Percentiles rank a stretch among this genome's conserved stretches.
These are phyloP conservation scores for Aspergillus ibericus DNA, from an alignment of 2,329 filamentous ascomycete species.

Conservation along the genomic window DNA sequence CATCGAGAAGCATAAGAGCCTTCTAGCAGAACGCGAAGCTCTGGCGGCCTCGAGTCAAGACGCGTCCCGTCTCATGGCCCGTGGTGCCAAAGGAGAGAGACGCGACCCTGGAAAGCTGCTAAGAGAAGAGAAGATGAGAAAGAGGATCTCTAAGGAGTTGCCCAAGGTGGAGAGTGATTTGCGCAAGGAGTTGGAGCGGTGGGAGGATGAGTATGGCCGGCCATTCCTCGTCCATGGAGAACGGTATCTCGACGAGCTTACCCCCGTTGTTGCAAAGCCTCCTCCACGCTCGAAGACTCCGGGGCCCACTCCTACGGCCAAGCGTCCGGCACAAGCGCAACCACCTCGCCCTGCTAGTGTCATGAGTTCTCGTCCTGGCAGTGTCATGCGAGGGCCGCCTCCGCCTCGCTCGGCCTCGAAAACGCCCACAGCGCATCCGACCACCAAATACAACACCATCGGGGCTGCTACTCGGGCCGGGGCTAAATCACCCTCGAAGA, in stretches of 20 bases:
- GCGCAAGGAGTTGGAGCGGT: conserved; percentile 74
- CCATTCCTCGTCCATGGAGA: conserved; percentile 93
- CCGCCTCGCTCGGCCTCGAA: conserved; percentile 48
- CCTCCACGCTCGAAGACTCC: conserved; percentile 55
- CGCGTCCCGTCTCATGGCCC: conserved; percentile 86
- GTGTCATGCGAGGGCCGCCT: conserved; percentile 40
- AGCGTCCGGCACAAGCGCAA: conserved; percentile 15
- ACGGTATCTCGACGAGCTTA: conserved; percentile 82
- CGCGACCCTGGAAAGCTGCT: conserved; percentile 92
- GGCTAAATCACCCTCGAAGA: conserved; percentile 50
- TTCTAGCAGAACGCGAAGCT: conserved; percentile 84
- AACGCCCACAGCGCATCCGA: conserved; percentile 46
- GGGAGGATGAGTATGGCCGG: conserved; percentile 91
- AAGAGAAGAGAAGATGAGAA: conserved; percentile 97
- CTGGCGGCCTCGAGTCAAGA: conserved; percentile 90
- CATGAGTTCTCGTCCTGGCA: conserved; percentile 28
- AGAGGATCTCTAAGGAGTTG: conserved; percentile 92
- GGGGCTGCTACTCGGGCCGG: conserved; percentile 29
- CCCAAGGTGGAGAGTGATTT: conserved; percentile 89
- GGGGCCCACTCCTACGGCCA: conserved; percentile 21
- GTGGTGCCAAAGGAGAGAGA: conserved; percentile 88
- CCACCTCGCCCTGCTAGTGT: conserved; percentile 36
- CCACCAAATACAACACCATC: conserved; percentile 43
- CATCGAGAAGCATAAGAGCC: conserved; percentile 77
- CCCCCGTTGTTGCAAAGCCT: conserved; percentile 65